Base-by-base conservation (phyloP, 2,329 filamentous ascomycete genomes). In the Diaporthe caulivora region DNA sequence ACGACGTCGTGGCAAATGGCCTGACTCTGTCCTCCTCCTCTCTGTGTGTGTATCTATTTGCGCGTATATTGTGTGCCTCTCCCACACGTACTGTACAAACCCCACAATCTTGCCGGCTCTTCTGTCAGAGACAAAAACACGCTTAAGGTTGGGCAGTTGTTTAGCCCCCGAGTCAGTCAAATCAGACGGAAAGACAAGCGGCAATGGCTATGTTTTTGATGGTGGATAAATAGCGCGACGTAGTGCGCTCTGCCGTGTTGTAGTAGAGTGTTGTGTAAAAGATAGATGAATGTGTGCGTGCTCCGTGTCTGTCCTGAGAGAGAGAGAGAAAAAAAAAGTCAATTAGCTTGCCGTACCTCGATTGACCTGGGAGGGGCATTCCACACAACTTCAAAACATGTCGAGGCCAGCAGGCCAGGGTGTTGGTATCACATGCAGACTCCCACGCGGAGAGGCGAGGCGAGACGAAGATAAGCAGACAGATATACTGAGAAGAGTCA, bases 301-400 rank as follows among this genome's bases (percentile, higher is more conserved):
- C 60, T 65, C 40, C 53, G 54, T 69, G 42, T 49, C 71, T 70
- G 42, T 42, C 71, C 58, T 57, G 44, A n/a, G 51, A 72, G 21
- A 53, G 54, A 58, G 18, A 21, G 31, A 31, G 37, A 13, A 13
- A 3, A 26, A 26, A 40, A 69, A 64, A 54, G 47, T 62, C 54
- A 70, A 64, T 64, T 60, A 64, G 65, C 21, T 62, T 34, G 29
- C 11, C n/a, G 21, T 65, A 24, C 60, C 62, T 65, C 60, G 44
- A 65, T 34, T 24, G 31, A 49, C 44, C 42, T 64, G 44, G 57
- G 60, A 34, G 26, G 60, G 60, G 60, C 62, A 51, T 51, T 51
- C 62, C 62, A 65, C 29, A 34, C 62, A 37, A 29, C 60, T 51
- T 65, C 42, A 65, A 51, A 65, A 65, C 60, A 65, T 51, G 60